Conservation (phyloP, 495 filamentous ascomycete species). For the Penicillium chermesinum region DNA sequence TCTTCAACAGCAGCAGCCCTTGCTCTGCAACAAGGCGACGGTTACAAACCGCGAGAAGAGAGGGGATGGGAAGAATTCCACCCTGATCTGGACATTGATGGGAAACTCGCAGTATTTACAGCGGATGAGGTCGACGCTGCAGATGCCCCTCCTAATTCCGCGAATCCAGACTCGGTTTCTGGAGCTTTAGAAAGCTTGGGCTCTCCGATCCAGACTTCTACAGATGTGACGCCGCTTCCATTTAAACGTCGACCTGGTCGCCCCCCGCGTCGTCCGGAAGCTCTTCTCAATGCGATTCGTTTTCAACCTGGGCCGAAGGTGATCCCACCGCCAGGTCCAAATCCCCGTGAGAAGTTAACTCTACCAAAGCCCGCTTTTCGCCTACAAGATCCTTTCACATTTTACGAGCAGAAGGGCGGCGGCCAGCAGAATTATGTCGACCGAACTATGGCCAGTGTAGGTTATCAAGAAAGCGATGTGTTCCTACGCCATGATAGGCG, state of each 20-base stretch:
- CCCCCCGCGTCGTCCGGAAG: conserved; percentile 56
- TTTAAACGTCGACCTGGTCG: conserved; percentile 58
- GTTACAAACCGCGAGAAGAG: conserved; percentile 95
- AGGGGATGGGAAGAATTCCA: conserved; percentile 97
- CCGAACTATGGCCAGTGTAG: conserved; percentile 86
- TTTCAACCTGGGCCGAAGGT: conserved; percentile 54
- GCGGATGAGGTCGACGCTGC: conserved; percentile 78
- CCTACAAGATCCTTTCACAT: conserved; percentile 53
- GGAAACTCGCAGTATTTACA: conserved; percentile 67
- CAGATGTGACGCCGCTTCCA: conserved; percentile 26
- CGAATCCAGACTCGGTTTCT: conserved; percentile 11
- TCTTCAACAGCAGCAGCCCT: conserved; percentile 81
- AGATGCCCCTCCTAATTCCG: conserved; percentile 34
- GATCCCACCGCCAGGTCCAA: conserved; percentile 58
- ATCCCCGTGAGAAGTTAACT: conserved; percentile 61
- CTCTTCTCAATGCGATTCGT: conserved; percentile 55
- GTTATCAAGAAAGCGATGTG: conserved; percentile 90
- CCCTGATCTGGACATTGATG: conserved; percentile 84
- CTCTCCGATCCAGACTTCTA: conserved; percentile 15
- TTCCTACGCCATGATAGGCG: conserved; percentile 71
- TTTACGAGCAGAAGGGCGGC: conserved; percentile 55
- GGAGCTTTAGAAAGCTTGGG: conserved; percentile 15
- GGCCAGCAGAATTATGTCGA: conserved; percentile 72
- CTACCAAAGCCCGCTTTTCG: conserved; percentile 59
- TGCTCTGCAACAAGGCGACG: conserved; percentile 81